Conservation (phyloP, 352 stramenopile species). For the Phytophthora tubulina region DNA sequence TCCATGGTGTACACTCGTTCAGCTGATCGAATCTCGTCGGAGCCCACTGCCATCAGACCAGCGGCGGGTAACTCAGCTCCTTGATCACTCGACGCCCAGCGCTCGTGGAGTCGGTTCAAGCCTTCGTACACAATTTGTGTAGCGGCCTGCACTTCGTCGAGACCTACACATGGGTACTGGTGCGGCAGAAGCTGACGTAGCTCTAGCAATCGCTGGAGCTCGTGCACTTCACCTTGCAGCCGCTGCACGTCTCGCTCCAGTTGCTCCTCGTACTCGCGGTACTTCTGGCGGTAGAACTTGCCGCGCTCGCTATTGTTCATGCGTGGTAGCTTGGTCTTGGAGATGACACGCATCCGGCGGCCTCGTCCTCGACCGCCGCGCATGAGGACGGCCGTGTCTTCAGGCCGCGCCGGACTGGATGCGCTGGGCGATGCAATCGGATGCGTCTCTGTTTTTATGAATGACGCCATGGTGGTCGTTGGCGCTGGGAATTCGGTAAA, state of each 20-base stretch:
- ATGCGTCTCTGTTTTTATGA: slow-evolving; percentile 6
- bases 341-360: slow-evolving; percentile 38
- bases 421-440: slow-evolving; percentile 1
- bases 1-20: slow-evolving; percentile 14
- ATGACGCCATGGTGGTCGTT: slow-evolving; percentile 15
- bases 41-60: neutral
- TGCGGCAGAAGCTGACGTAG: slow-evolving; percentile 44
- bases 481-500: slow-evolving; percentile 15
- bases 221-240: slow-evolving; percentile 49
- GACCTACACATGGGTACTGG: slow-evolving; percentile 21
- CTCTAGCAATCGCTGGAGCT: slow-evolving; percentile 48
- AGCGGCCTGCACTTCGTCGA: slow-evolving; percentile 27
- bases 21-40: slow-evolving; percentile 24
- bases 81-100: slow-evolving; percentile 28
- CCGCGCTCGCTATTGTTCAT: slow-evolving; percentile 77
- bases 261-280: slow-evolving; percentile 58
- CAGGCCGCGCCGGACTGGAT: slow-evolving; percentile 10
- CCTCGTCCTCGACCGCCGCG: slow-evolving; percentile 23
- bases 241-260: slow-evolving; percentile 48
- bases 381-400: slow-evolving; percentile 30
- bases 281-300: slow-evolving; percentile 77
- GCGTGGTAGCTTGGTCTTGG: slow-evolving; percentile 56
- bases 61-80: neutral
- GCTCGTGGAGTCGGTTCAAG: slow-evolving; percentile 29
- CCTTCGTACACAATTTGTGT: slow-evolving; percentile 37